These are phyloP conservation scores for Moelleriella libera DNA, from an alignment of 2,329 filamentous ascomycete species.

Conservation along the genomic window DNA sequence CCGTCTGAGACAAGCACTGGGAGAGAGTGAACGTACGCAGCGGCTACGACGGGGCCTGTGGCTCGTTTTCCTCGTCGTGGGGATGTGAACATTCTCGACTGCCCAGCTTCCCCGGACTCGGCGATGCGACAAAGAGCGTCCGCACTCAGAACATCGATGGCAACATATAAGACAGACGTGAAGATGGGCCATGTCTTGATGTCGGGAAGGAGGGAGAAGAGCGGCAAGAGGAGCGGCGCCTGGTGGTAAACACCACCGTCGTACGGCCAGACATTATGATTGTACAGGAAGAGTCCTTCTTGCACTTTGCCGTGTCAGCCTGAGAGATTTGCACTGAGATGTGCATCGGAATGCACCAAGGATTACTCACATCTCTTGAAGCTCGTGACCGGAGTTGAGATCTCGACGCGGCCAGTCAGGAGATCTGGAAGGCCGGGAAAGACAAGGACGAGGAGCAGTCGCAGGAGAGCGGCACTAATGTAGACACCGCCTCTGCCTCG, in stretches of 20 bases:
- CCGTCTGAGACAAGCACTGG: neutral
- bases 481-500: constrained; percentile 45
- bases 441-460: constrained; percentile 63
- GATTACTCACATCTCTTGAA: constrained; percentile 75
- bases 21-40: constrained; percentile 42
- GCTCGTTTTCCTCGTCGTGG: constrained; percentile 61
- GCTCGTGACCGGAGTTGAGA: constrained; percentile 92
- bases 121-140: constrained; percentile 67
- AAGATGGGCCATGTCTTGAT: constrained; percentile 52
- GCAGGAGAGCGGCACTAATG: constrained; percentile 59
- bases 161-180: constrained; percentile 67
- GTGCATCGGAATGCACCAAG: neutral
- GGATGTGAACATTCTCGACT: constrained; percentile 66
- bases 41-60: constrained; percentile 62
- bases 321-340: neutral
- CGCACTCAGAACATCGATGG: constrained; percentile 71
- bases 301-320: constrained; percentile 46
- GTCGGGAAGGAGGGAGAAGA: constrained; percentile 79
- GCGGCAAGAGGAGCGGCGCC: constrained; percentile 76
- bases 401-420: constrained; percentile 81
- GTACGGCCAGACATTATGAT: constrained; percentile 91
- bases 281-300: constrained; percentile 92
- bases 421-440: constrained; percentile 78
- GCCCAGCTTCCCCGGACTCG: constrained; percentile 62
- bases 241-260: constrained; percentile 77